Conservation (phyloP, 1,284 basidiomycete species). For the Irpex lacteus region DNA sequence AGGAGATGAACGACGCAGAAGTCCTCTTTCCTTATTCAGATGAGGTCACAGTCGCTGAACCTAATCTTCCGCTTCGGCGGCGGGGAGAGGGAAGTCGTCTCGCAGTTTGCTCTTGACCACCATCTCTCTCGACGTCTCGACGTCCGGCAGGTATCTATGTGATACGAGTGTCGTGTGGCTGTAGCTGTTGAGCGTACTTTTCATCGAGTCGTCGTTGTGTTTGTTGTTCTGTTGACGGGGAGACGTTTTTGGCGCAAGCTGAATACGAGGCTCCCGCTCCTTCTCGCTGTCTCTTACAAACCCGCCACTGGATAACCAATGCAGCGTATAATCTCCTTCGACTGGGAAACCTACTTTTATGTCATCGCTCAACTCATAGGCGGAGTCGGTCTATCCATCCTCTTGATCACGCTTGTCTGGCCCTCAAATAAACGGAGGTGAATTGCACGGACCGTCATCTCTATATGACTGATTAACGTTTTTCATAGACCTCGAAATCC, state of each 20-base stretch:
- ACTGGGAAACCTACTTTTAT: slow-evolving; percentile 18
- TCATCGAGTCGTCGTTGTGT: background rate
- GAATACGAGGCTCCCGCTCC: background rate
- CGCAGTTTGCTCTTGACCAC: background rate
- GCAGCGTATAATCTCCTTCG: background rate
- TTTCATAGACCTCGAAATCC: slow-evolving; percentile 18
- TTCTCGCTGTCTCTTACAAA: background rate
- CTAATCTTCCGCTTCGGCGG: background rate
- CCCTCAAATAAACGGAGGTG: slow-evolving; percentile 14
- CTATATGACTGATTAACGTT: too few relatives aligned
- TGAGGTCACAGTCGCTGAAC: too few relatives aligned
- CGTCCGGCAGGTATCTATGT: background rate
- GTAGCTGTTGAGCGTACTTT: background rate
- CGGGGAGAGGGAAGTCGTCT: background rate
- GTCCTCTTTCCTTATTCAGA: background rate
- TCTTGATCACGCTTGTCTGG: slow-evolving; percentile 17
- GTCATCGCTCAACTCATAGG: slow-evolving; percentile 16
- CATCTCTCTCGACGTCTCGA: background rate
- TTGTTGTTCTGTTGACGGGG: background rate
- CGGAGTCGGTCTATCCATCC: slow-evolving; percentile 10
- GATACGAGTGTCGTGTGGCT: background rate
- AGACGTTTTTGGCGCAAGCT: background rate
- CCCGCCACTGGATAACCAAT: background rate
- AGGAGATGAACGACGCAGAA: too few relatives aligned
- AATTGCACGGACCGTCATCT: background rate